Evolutionary conservation across 2,329 filamentous ascomycete species (phyloP), one percentile per base, ranked within the genome.

Genomic region (Diaporthe caulivora): DNA sequence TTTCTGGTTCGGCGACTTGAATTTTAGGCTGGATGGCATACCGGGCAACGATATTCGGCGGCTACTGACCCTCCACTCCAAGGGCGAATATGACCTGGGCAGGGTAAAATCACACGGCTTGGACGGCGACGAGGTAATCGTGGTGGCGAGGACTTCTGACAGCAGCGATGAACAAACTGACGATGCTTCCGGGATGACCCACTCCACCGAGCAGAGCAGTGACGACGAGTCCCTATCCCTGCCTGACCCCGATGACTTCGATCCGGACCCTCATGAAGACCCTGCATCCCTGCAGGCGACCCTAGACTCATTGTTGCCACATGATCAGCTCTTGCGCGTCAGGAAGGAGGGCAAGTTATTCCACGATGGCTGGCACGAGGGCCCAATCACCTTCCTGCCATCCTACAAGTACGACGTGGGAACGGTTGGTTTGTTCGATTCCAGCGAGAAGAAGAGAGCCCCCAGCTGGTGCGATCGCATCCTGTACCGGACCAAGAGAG

Each of bases 401-500:
- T 97, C 97, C 0, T 99, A 99, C 83, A 99, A 99, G 82, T 99
- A 99, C 78, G 97, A 99, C 79, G 88, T 98, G 37, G 97, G 97
- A n/a, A 97, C 93, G 40, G 91, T 98, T 42, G 94, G 94, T 2
- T 89, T 95, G 40, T 99, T 98, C 80, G 97, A 99, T 83, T 95
- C 95, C 0, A 98, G 95, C 77, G 97, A 98, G 80, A 99, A 99
- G 85, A 92, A 92, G 76, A 90, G 97, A 70, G 93, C 94, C 2
- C 97, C 97, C 3, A 98, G 95, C 80, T 99, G 97, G 96, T 99
- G 97, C 81, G 97, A 99, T 83, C 93, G 97, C 21, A 95, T 99
- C 58, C 83, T 99, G 0, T 99, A 92, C 81, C 89, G 96, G 10
- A 97, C 95, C 2, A 90, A 92, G 53, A 89, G 87, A 60, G 92